These are phyloP conservation scores for Penicillium ucsense DNA, from an alignment of 495 filamentous ascomycete species.

Conservation along the genomic window DNA sequence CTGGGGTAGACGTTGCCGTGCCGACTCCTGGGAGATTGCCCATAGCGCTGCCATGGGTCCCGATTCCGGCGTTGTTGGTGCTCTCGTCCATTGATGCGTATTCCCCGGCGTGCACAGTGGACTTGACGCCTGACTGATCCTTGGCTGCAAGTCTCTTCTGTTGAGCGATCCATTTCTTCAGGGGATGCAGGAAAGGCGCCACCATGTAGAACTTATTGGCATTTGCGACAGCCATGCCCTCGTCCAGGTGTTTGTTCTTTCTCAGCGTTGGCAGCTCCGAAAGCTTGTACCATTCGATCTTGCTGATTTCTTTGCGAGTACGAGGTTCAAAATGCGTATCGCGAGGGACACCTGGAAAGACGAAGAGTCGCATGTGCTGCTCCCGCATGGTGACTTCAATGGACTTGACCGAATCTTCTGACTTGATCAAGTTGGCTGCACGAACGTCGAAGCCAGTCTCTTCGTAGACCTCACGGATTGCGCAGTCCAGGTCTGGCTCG, in stretches of 20 bases:
- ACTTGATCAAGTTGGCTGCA: conserved; percentile 57
- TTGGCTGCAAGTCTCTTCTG: conserved; percentile 60
- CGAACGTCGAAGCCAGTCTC: conserved; percentile 86
- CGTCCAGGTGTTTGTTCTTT: conserved; percentile 49
- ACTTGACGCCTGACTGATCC: conserved; percentile 13
- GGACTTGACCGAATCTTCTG: conserved; percentile 58
- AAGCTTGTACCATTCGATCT: conserved; percentile 85
- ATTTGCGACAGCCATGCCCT: conserved; percentile 45
- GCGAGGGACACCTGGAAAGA: conserved; percentile 77
- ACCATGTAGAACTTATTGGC: conserved; percentile 97
- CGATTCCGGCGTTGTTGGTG: conserved; percentile 6
- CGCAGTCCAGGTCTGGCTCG: conserved; percentile 85
- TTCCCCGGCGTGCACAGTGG: conserved; percentile 16
- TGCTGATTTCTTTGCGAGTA: conserved; percentile 94
- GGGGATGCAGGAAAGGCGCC: conserved; percentile 72
- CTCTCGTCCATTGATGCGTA: conserved; percentile 32
- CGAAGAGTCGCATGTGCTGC: conserved; percentile 84
- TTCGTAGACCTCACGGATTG: conserved; percentile 86
- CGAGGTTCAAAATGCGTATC: conserved; percentile 79
- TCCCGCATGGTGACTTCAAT: conserved; percentile 84
- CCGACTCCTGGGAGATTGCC: conserved; percentile 34
- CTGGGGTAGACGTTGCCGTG: conserved; percentile 16
- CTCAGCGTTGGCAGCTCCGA: conserved; percentile 77
- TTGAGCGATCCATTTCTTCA: conserved; percentile 84
- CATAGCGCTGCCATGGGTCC: conserved; percentile 13